Conservation (phyloP, 1,139 yeast species). For the Blastobotrys illinoisensis region DNA sequence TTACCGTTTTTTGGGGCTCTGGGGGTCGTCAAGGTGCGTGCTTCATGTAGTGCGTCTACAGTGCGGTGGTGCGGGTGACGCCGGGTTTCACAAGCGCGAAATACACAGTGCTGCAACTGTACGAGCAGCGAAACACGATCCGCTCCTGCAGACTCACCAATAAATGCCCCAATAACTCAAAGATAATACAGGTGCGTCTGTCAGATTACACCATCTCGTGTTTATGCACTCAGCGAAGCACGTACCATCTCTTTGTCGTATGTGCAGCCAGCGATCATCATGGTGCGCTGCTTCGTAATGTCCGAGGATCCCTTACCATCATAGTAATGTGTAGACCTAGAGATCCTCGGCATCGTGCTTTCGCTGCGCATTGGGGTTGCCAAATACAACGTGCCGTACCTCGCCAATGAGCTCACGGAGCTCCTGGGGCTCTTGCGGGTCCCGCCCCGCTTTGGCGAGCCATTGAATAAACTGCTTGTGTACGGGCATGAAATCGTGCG, state of each 20-base stretch:
- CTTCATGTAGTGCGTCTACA: too few relatives aligned
- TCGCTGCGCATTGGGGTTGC: slow-evolving; percentile 68
- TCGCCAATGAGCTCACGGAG: slow-evolving; percentile 38
- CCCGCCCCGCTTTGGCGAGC: slow-evolving; percentile 34
- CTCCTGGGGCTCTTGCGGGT: slow-evolving; percentile 13
- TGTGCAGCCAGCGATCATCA: background rate
- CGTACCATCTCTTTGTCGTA: background rate
- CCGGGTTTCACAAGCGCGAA: background rate
- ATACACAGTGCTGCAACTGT: background rate
- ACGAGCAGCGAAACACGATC: background rate
- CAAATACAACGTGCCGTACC: slow-evolving; percentile 68
- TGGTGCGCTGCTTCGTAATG: background rate
- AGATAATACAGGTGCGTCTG: background rate
- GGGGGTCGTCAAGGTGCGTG: background rate
- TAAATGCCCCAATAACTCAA: background rate
- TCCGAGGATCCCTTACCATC: too few relatives aligned
- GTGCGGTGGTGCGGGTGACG: background rate
- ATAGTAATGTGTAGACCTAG: too few relatives aligned
- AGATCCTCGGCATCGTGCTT: slow-evolving; percentile 49
- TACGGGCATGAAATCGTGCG: slow-evolving; percentile 19
- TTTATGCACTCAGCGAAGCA: background rate
- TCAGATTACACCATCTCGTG: background rate
- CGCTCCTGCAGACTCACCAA: background rate
- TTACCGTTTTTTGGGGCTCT: too few relatives aligned
- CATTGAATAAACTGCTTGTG: slow-evolving; percentile 46